These are phyloP conservation scores for Globisporangium heterothallicum DNA, from an alignment of 352 stramenopile genomes.

Conservation along the genomic window DNA sequence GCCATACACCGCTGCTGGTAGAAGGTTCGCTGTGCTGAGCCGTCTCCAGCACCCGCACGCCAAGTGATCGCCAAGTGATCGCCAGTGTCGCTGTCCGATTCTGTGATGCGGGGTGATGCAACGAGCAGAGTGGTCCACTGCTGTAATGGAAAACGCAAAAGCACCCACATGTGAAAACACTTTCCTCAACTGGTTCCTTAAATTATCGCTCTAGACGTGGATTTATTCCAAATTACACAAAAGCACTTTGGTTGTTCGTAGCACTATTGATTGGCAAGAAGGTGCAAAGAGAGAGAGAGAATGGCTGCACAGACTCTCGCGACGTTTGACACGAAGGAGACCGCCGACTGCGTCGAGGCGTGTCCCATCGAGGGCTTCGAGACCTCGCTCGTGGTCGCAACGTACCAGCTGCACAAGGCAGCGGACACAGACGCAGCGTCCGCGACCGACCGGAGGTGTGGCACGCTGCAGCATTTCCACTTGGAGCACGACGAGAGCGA, in stretches of 20 bases:
- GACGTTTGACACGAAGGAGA: conserved; percentile 73
- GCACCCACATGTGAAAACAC: background rate
- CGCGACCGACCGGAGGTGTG: conserved; percentile 38
- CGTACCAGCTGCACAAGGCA: conserved; percentile 80
- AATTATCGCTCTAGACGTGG: too few species aligned
- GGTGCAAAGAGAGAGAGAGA: background rate
- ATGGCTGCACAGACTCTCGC: conserved; percentile 34
- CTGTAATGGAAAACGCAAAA: background rate
- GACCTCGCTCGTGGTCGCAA: conserved; percentile 63
- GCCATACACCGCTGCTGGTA: too few species aligned
- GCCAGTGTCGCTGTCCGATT: too few species aligned
- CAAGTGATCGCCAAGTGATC: too few species aligned
- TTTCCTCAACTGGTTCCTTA: too few species aligned
- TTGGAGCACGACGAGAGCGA: conserved; percentile 26
- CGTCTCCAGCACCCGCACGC: too few species aligned
- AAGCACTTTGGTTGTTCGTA: too few species aligned
- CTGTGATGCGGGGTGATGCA: too few species aligned
- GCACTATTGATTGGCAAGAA: conserved; percentile 4
- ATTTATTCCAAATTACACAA: too few species aligned
- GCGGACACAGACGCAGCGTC: conserved; percentile 8
- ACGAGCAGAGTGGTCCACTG: too few species aligned
- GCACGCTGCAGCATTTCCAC: conserved; percentile 65
- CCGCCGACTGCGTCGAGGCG: conserved; percentile 80
- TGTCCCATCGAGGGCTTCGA: conserved; percentile 61
- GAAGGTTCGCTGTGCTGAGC: too few species aligned